These are phyloP conservation scores for Globisporangium megalacanthum DNA, from an alignment of 352 stramenopile genomes.

Conservation along the genomic window DNA sequence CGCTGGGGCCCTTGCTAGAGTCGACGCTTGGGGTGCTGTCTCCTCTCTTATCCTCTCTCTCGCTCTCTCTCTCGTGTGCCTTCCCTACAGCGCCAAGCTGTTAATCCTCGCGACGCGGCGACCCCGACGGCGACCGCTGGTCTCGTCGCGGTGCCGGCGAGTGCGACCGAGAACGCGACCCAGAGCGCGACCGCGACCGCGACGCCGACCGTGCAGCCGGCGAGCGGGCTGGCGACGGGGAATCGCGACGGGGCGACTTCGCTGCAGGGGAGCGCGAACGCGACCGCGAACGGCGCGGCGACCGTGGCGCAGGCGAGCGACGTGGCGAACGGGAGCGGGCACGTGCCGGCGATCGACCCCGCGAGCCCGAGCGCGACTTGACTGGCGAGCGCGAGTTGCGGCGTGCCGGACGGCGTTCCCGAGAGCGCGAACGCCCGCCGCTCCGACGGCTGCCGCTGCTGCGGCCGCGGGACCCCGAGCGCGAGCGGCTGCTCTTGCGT, in stretches of 20 bases:
- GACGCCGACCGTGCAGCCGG: slow-evolving; percentile 28
- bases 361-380: slow-evolving; percentile 28
- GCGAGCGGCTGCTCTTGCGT: slow-evolving; percentile 27
- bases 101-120: slow-evolving; percentile 34
- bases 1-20: no score
- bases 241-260: no score
- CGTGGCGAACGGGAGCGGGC: slow-evolving; percentile 22
- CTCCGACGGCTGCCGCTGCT: slow-evolving; percentile 14
- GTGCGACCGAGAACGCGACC: slow-evolving; percentile 25
- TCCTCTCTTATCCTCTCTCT: no score
- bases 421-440: slow-evolving; percentile 37
- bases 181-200: slow-evolving; percentile 21
- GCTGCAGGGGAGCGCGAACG: slow-evolving; percentile 14
- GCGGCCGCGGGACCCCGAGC: slow-evolving; percentile 32
- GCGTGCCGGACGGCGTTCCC: slow-evolving; percentile 31
- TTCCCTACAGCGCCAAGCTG: no score
- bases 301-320: slow-evolving; percentile 19
- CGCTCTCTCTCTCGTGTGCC: background rate
- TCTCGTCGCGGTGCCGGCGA: slow-evolving; percentile 35
- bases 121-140: slow-evolving; percentile 52
- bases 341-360: slow-evolving; percentile 22
- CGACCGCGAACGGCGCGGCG: slow-evolving; percentile 15
- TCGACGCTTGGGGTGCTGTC: no score
- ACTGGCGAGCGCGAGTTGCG: slow-evolving; percentile 34
- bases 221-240: slow-evolving; percentile 23